These are phyloP conservation scores for Oxyria digyna DNA, from an alignment of 148 eudicot genomes.

Conservation along the genomic window DNA sequence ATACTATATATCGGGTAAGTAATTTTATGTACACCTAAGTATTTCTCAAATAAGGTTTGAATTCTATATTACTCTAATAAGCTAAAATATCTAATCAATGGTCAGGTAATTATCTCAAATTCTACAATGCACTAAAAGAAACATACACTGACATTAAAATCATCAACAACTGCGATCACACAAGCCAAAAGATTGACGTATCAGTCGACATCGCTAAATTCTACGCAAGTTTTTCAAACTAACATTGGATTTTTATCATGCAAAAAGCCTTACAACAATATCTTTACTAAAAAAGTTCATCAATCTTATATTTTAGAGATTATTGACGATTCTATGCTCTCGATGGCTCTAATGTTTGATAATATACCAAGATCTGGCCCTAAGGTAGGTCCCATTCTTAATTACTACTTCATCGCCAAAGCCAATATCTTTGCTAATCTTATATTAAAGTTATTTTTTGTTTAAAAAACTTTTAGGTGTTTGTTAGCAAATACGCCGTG, in stretches of 20 bases:
- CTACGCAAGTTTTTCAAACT: slow-evolving; percentile 26
- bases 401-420: background rate
- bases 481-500: slow-evolving; percentile 79
- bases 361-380: slow-evolving; percentile 30
- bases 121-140: background rate
- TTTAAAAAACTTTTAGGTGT: slow-evolving; percentile 50
- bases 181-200: slow-evolving; percentile 18
- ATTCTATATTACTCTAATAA: background rate
- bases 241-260: background rate
- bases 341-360: slow-evolving; percentile 35
- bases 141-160: background rate
- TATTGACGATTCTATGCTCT: slow-evolving; percentile 18
- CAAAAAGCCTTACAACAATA: too few species aligned
- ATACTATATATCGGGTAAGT: slow-evolving; percentile 37
- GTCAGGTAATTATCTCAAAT: background rate
- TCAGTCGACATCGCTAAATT: slow-evolving; percentile 46
- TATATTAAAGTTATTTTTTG: too few species aligned
- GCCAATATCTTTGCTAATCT: too few species aligned
- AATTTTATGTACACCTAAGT: background rate
- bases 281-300: too few species aligned
- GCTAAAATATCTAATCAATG: background rate
- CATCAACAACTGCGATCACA: slow-evolving; percentile 3
- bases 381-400: slow-evolving; percentile 19
- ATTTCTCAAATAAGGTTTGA: background rate
- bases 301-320: slow-evolving; percentile 16